Percentiles rank a stretch among this genome's conserved stretches.
phyloP scores from a whole-genome alignment of 1,139 yeast species.

The Eremothecium gossypii region DNA sequence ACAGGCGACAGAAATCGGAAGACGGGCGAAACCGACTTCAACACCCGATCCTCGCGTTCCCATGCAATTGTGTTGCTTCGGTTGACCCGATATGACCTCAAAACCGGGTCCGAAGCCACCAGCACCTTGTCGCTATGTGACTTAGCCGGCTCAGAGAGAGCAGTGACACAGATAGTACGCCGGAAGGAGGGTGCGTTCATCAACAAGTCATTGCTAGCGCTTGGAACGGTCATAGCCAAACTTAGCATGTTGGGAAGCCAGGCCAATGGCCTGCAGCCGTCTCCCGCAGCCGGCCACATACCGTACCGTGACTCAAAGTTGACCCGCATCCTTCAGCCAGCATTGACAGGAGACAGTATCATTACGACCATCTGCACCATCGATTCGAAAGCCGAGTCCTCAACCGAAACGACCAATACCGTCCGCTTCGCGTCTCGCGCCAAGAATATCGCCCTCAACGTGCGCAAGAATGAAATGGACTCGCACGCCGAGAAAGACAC shows the following conservation, averaged over 20 bases:
- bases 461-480: slow-evolving; percentile 44
- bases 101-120: slow-evolving; percentile 37
- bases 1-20: slow-evolving; percentile 68
- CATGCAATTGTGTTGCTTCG: slow-evolving; percentile 82
- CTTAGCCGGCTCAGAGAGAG: slow-evolving; percentile 91
- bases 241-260: slow-evolving; percentile 37
- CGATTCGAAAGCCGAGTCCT: slow-evolving; percentile 44
- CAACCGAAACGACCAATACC: slow-evolving; percentile 77
- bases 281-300: slow-evolving; percentile 39
- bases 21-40: slow-evolving; percentile 85
- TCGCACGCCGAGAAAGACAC: slow-evolving; percentile 35
- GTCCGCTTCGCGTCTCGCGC: slow-evolving; percentile 90
- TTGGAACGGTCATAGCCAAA: slow-evolving; percentile 82
- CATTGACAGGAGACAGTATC: slow-evolving; percentile 77
- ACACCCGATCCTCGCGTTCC: slow-evolving; percentile 74
- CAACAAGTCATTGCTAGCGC: slow-evolving; percentile 78
- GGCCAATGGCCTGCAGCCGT: slow-evolving; percentile 2
- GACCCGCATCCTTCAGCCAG: slow-evolving; percentile 82
- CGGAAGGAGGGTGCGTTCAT: slow-evolving; percentile 89
- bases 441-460: slow-evolving; percentile 67
- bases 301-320: slow-evolving; percentile 91
- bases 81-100: slow-evolving; percentile 38
- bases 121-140: slow-evolving; percentile 83
- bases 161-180: slow-evolving; percentile 68
- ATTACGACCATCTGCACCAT: slow-evolving; percentile 87